Conservation (phyloP, 352 stramenopile genomes). For the Albugo candida region DNA sequence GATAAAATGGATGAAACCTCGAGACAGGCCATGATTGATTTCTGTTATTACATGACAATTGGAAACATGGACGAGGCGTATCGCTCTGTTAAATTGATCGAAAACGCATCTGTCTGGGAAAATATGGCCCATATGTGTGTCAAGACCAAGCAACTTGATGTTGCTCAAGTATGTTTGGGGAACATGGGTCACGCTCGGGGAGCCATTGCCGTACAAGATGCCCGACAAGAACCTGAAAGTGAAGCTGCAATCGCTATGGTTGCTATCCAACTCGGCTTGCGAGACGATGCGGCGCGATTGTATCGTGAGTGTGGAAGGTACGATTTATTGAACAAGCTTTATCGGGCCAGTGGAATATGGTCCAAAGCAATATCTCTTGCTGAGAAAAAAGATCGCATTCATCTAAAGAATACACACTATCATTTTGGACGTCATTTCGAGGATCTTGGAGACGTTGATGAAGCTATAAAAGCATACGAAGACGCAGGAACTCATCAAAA, state of each 20-base stretch:
- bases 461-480: slow-evolving; percentile 86
- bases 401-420: slow-evolving; percentile 83
- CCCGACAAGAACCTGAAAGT: slow-evolving; percentile 38
- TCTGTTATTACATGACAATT: slow-evolving; percentile 89
- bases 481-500: slow-evolving; percentile 72
- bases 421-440: slow-evolving; percentile 81
- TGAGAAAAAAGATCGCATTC: slow-evolving; percentile 77
- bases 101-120: slow-evolving; percentile 85
- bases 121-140: slow-evolving; percentile 95
- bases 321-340: slow-evolving; percentile 85
- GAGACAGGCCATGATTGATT: slow-evolving; percentile 82
- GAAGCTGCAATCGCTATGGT: slow-evolving; percentile 81
- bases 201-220: slow-evolving; percentile 70
- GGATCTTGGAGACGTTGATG: slow-evolving; percentile 63
- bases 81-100: slow-evolving; percentile 82
- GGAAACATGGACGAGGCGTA: slow-evolving; percentile 93
- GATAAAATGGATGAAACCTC: slow-evolving; percentile 78
- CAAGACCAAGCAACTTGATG: slow-evolving; percentile 87
- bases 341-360: slow-evolving; percentile 82
- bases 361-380: slow-evolving; percentile 80
- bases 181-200: slow-evolving; percentile 89
- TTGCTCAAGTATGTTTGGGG: slow-evolving; percentile 85
- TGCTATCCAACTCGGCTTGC: slow-evolving; percentile 82
- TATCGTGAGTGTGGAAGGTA: slow-evolving; percentile 83
- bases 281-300: slow-evolving; percentile 79